A percentile compares a stretch with the other conserved stretches of the same genome.
Conservation (phyloP, 768 basidiomycete species). For the Asterophora parasitica region DNA sequence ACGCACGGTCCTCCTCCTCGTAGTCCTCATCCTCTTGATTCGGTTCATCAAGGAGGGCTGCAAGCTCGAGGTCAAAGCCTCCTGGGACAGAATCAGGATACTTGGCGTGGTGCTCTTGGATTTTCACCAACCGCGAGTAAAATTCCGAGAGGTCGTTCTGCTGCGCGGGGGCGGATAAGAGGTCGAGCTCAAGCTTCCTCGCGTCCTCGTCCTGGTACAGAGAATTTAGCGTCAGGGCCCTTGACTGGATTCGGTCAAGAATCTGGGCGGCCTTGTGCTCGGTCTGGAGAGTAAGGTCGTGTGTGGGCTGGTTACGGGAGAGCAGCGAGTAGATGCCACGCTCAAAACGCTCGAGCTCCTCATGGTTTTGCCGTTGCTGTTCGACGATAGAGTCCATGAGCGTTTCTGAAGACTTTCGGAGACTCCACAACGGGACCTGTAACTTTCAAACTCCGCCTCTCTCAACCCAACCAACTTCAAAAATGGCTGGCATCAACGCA, state of each 20-base stretch:
- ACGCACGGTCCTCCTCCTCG: constrained; percentile 86
- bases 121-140: constrained; percentile 91
- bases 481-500: constrained; percentile 78
- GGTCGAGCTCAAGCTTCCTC: constrained; percentile 61
- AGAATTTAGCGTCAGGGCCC: constrained; percentile 58
- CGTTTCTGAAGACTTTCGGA: constrained; percentile 13
- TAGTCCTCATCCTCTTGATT: constrained; percentile 71
- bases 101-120: constrained; percentile 94
- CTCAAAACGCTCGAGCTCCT: constrained; percentile 92
- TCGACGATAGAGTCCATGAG: constrained; percentile 92
- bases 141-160: constrained; percentile 86
- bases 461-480: constrained; percentile 34
- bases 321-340: constrained; percentile 81
- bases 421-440: constrained; percentile 10
- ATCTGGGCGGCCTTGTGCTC: constrained; percentile 90
- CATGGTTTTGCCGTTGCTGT: constrained; percentile 91
- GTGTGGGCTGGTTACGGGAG: constrained; percentile 56
- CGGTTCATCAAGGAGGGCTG: constrained; percentile 73
- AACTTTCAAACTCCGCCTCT: constrained; percentile 57
- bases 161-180: constrained; percentile 53
- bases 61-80: constrained; percentile 80
- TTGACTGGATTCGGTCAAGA: constrained; percentile 75
- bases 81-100: constrained; percentile 87
- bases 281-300: constrained; percentile 63
- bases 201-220: constrained; percentile 76